phyloP scores from a whole-genome alignment of 2,329 filamentous ascomycete genomes.

The Chalaropsis ovoidea region DNA sequence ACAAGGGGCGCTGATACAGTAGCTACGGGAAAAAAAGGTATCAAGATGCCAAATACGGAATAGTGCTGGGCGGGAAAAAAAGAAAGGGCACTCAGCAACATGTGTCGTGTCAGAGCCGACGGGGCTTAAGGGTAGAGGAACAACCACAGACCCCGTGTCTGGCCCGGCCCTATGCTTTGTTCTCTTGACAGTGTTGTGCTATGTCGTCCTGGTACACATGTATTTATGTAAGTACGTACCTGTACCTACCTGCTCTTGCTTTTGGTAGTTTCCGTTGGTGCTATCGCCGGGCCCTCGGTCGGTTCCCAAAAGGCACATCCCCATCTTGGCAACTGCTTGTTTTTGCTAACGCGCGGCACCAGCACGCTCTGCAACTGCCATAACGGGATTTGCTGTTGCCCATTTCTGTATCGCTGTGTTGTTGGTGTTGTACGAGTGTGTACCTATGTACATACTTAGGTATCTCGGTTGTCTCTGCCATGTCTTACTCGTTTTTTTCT shows the following conservation, averaged over 20 bases:
- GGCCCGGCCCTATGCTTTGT: too few species aligned
- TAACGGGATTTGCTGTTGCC: neutral
- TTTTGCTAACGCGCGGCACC: neutral
- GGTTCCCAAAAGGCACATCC: neutral
- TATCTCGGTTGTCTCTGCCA: neutral
- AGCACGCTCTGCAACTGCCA: neutral
- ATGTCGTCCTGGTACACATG: too few species aligned
- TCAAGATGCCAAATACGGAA: too few species aligned
- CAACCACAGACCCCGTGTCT: too few species aligned
- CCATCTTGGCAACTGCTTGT: constrained; percentile 7
- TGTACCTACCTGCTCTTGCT: neutral
- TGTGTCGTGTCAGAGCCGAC: neutral
- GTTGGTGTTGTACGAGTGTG: neutral
- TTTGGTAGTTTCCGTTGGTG: neutral
- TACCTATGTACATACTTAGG: neutral
- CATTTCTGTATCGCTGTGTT: neutral
- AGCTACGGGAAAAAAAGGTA: too few species aligned
- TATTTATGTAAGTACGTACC: too few species aligned
- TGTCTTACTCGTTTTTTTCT: neutral
- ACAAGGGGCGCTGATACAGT: too few species aligned
- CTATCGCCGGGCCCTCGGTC: neutral
- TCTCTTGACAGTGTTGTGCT: too few species aligned
- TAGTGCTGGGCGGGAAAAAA: neutral
- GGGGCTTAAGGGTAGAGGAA: too few species aligned
- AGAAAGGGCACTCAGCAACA: too few species aligned